Base-by-base conservation (phyloP, 441 rosid species). In the Mallotus repandus region DNA sequence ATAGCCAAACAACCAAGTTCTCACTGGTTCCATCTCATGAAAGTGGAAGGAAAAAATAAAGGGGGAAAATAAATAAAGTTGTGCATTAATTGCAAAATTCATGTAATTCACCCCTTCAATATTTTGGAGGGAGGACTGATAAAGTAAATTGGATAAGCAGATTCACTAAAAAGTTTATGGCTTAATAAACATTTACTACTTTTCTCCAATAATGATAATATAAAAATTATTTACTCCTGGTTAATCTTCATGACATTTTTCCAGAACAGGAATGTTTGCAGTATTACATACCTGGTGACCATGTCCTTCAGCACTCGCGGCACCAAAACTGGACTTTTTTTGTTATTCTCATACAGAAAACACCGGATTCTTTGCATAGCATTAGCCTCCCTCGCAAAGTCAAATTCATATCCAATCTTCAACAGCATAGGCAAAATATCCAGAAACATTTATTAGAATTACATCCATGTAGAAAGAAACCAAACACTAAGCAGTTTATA, bases 351-450 rank as follows among this genome's bases (percentile, higher is more conserved):
- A 59, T 87, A 85, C 25, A 94, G 86, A 83, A 92, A 94, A 69
- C 7, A 81, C 14, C 89, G 85, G 66, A 94, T 91, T 79, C 84
- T 89, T 68, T 89, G 89, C 99, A 94, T 94, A 41, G 98, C 97
- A 76, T 83, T 74, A 41, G 94, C 98, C 81, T 94, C 99, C 79
- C 96, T 89, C 69, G 45, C 62, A 80, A 94, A 94, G 84, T 94
- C 99, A 87, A 94, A 94, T 76, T 94, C 99, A 82, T 88, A 92
- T 50, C 94, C 97, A 76, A 94, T 92, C 99, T 94, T 77, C 85
- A 80, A 80, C 46, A 62, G 66, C 65, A 85, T 25, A 74, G 69
- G 18, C 45, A 21, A 74, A 74, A 14, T 59, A 74, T 58, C 25
- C 10, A 65, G 68, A 65, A 66, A 55, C 18, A 21, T 21, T 48